A percentile compares a stretch with the other conserved stretches of the same genome.
phyloP scores from a whole-genome alignment of 495 filamentous ascomycete genomes.

The Lasiosphaeria hispida region DNA sequence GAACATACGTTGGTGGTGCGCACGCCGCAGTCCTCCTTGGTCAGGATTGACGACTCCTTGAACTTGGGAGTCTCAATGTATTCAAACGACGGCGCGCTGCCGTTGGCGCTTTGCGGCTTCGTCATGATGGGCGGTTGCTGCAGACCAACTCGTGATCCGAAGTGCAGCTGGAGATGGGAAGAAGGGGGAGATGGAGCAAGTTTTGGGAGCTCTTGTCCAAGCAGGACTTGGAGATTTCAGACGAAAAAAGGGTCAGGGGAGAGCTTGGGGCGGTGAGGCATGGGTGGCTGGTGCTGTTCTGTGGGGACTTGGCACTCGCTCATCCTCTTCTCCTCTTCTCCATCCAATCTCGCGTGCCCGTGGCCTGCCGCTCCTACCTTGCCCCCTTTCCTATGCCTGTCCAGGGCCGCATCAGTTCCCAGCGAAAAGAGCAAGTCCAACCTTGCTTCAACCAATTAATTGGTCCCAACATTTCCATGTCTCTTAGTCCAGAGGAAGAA shows the following conservation, averaged over 20 bases:
- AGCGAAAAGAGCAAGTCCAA: too few relatives aligned
- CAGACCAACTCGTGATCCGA: constrained; percentile 20
- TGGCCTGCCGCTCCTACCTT: too few relatives aligned
- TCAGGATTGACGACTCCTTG: constrained; percentile 53
- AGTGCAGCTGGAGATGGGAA: constrained; percentile 15
- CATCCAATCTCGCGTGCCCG: too few relatives aligned
- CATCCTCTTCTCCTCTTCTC: too few relatives aligned
- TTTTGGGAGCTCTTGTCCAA: constrained; percentile 5
- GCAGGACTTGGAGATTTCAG: neutral
- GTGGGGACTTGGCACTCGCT: too few relatives aligned
- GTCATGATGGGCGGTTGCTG: constrained; percentile 38
- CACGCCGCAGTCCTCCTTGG: constrained; percentile 69
- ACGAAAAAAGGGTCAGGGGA: constrained; percentile 3
- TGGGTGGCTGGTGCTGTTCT: neutral
- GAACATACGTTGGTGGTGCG: constrained; percentile 56
- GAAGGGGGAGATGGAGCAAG: constrained; percentile 17
- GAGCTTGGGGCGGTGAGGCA: constrained; percentile 5
- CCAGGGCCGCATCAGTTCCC: too few relatives aligned
- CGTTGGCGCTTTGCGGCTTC: constrained; percentile 46
- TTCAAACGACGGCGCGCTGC: constrained; percentile 61
- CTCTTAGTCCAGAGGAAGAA: too few relatives aligned
- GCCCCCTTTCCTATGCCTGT: too few relatives aligned
- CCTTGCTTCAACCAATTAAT: too few relatives aligned
- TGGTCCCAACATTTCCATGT: too few relatives aligned
- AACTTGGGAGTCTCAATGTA: constrained; percentile 76